These are phyloP conservation scores for Ochetophila trinervis DNA, from an alignment of 306 rosid species.

Conservation along the genomic window DNA sequence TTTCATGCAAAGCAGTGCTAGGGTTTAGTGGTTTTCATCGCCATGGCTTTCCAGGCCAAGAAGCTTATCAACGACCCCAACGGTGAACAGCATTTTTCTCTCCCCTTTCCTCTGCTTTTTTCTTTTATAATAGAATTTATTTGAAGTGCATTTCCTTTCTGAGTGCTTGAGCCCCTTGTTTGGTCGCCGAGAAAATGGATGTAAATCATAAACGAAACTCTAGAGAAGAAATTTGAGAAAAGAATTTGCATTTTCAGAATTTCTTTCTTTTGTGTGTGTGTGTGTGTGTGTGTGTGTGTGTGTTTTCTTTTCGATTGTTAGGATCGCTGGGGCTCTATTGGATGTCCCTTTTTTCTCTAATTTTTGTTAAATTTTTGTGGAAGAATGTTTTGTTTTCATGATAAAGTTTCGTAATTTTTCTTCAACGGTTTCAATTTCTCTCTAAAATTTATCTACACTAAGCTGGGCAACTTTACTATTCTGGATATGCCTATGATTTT, in stretches of 20 bases:
- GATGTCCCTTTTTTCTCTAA: no score
- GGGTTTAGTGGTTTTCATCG: slow-evolving; percentile 44
- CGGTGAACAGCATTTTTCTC: slow-evolving; percentile 32
- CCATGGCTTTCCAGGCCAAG: slow-evolving; percentile 72
- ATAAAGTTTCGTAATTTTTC: no score
- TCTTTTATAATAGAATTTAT: not conserved
- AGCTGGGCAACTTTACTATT: no score
- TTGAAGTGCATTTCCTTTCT: not conserved
- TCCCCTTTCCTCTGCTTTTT: not conserved
- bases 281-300: no score
- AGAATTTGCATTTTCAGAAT: not conserved
- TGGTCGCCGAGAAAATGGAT: slow-evolving; percentile 7
- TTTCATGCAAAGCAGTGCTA: slow-evolving; percentile 48
- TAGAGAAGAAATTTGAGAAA: not conserved
- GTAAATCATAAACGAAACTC: not conserved
- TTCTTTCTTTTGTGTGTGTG: not conserved
- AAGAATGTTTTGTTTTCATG: no score
- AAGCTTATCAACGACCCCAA: slow-evolving; percentile 83
- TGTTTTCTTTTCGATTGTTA: not conserved
- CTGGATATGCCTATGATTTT: no score
- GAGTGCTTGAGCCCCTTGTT: not conserved
- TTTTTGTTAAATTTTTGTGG: no score
- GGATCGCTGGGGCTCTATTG: no score
- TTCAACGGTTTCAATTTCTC: no score
- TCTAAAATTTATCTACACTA: no score